phyloP scores from a whole-genome alignment of 331 rosid genomes.

The Rhamnella rubrinervis region DNA sequence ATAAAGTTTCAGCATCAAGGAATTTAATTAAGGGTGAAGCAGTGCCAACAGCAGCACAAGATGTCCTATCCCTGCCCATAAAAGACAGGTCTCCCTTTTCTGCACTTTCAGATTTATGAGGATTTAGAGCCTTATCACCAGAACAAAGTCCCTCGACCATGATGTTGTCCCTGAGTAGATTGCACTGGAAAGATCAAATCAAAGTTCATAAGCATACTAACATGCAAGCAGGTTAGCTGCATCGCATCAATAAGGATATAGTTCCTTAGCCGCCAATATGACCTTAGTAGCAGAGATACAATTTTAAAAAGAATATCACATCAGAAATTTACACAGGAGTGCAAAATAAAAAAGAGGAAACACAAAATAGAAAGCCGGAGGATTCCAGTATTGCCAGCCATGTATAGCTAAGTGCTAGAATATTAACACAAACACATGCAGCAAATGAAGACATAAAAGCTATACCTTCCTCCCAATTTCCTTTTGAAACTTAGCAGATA shows the following conservation, averaged over 20 bases:
- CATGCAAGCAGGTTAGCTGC: conserved; percentile 19
- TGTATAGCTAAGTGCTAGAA: too few relatives aligned
- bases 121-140: conserved; percentile 40
- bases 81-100: conserved; percentile 34
- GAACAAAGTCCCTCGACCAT: conserved; percentile 47
- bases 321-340: too few relatives aligned
- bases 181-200: conserved; percentile 99
- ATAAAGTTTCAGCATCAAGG: conserved; percentile 31
- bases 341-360: too few relatives aligned
- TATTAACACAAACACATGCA: too few relatives aligned
- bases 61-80: conserved; percentile 17
- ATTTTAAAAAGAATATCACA: too few relatives aligned
- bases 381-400: too few relatives aligned
- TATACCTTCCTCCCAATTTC: conserved; percentile 63
- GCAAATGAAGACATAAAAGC: background rate
- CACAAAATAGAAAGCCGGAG: too few relatives aligned
- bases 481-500: conserved; percentile 47
- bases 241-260: too few relatives aligned
- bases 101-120: conserved; percentile 31
- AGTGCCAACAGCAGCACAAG: conserved; percentile 21
- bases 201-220: conserved; percentile 74
- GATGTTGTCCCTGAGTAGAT: conserved; percentile 96
- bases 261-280: too few relatives aligned
- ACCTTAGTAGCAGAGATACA: too few relatives aligned
- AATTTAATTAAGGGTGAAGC: conserved; percentile 17